Evolutionary conservation across 1,139 yeast species (phyloP).

Genomic region (Pichia sorboxylosa): DNA sequence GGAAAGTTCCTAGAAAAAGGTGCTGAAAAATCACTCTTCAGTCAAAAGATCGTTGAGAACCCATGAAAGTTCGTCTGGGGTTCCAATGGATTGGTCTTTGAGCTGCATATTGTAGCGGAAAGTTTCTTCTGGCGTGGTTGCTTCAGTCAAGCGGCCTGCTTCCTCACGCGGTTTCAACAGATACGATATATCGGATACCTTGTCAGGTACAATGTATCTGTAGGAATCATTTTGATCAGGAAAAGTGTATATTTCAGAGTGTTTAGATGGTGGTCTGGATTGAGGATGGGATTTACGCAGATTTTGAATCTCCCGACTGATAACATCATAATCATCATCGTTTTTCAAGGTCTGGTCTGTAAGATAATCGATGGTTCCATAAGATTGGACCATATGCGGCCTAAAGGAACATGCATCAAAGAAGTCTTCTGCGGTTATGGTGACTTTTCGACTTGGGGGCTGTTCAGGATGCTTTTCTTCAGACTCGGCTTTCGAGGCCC

Average conservation of each 20-base stretch:
- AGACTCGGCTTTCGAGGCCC: constrained; percentile 24
- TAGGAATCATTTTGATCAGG: constrained; percentile 3
- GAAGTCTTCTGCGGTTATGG: constrained; percentile 54
- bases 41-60: constrained; percentile 43
- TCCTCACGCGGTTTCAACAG: constrained; percentile 11
- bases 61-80: constrained; percentile 62
- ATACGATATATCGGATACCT: constrained; percentile 11
- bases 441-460: constrained; percentile 19
- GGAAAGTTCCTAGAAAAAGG: too few species aligned
- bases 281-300: background rate
- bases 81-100: constrained; percentile 31
- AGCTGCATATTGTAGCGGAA: constrained; percentile 17
- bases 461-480: constrained; percentile 1
- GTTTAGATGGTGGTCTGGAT: background rate
- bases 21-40: constrained; percentile 34
- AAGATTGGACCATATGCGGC: constrained; percentile 60
- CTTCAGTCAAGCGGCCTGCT: background rate
- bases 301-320: constrained; percentile 1
- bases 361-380: constrained; percentile 36
- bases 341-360: constrained; percentile 32
- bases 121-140: constrained; percentile 2
- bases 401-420: constrained; percentile 49
- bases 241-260: background rate
- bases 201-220: constrained; percentile 8
- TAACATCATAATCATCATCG: constrained; percentile 31